Percentiles rank a stretch among this genome's conserved stretches.
Conservation (phyloP, 1,284 basidiomycete genomes). For the Ceratobasidium sp. region DNA sequence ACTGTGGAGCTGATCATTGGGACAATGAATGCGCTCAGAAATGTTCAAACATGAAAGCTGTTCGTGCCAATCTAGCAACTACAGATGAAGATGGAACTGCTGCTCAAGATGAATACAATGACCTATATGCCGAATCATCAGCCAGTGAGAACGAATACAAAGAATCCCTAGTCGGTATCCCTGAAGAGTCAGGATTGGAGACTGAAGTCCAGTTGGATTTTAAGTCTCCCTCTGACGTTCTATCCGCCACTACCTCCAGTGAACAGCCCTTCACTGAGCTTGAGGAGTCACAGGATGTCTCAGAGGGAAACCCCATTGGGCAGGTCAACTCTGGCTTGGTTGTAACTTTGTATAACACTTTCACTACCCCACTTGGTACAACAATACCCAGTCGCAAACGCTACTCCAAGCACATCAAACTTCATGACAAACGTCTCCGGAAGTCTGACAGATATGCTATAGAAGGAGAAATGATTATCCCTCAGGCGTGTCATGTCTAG, state of each 20-base stretch:
- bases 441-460: neutral
- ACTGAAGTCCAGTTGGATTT: slow-evolving; percentile 10
- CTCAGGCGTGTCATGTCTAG: slow-evolving; percentile 51
- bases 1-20: slow-evolving; percentile 60
- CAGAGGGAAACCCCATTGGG: neutral
- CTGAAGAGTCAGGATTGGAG: neutral
- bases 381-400: neutral
- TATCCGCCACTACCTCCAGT: neutral
- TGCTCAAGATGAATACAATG: slow-evolving; percentile 52
- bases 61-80: slow-evolving; percentile 49
- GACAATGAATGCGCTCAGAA: slow-evolving; percentile 55
- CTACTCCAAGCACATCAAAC: neutral
- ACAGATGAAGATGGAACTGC: slow-evolving; percentile 48
- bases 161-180: neutral
- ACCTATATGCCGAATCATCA: slow-evolving; percentile 45
- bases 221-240: neutral
- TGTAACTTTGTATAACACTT: neutral
- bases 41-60: slow-evolving; percentile 47
- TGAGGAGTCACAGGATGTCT: slow-evolving; percentile 18
- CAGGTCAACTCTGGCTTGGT: neutral
- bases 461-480: neutral
- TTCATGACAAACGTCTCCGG: slow-evolving; percentile 31
- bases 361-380: neutral
- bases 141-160: too few relatives aligned
- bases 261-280: neutral